Base-by-base conservation (phyloP, 2,329 filamentous ascomycete genomes). In the Zymoseptoria ardabiliae region DNA sequence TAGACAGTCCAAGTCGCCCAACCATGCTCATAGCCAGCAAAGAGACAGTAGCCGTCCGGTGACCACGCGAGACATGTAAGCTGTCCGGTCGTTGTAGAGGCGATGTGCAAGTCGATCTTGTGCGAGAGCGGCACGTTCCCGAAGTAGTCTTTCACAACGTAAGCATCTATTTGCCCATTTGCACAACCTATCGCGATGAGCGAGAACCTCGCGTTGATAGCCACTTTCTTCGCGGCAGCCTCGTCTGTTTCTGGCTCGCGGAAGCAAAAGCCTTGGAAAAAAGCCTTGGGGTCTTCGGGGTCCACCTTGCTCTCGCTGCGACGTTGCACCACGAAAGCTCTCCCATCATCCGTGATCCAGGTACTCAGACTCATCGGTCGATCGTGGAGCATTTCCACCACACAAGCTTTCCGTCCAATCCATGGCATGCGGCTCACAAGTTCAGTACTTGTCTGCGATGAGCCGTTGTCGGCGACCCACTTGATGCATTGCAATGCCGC, bases 1-100 rank as follows among this genome's bases (percentile, higher is more conserved):
- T 96, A 99, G 45, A 97, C 94, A 72, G 93, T 97, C 93, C 93
- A 99, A 53, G 87, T 93, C 4, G 90, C 88, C 94, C 94, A 99
- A 0, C 94, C 95, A 60, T 87, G 86, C 68, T 94, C 87, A 70
- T 93, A 97, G 1, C 93, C 94, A 50, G 89, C 91, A 74, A 99
- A 97, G 8, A 99, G 81, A 72, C 92, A 96, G 73, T 97, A 97
- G 19, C 94, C 94, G 73, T 99, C 94, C 0, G 93, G 91, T 1
- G 94, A 97, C 77, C 96, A 99, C 61, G 78, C 85, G 65, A 99
- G 75, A 28, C 86, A 88, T 2, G 84, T 91, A 55, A 97, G 77
- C 11, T 76, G 74, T 0, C 94, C 94, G 1, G 90, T 86, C 17
- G 84, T 82, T 19, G 81, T 76, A 4, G 79, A 74, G 1, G 91